Conservation (phyloP, 306 rosid species). For the Dalbergia cultrata region DNA sequence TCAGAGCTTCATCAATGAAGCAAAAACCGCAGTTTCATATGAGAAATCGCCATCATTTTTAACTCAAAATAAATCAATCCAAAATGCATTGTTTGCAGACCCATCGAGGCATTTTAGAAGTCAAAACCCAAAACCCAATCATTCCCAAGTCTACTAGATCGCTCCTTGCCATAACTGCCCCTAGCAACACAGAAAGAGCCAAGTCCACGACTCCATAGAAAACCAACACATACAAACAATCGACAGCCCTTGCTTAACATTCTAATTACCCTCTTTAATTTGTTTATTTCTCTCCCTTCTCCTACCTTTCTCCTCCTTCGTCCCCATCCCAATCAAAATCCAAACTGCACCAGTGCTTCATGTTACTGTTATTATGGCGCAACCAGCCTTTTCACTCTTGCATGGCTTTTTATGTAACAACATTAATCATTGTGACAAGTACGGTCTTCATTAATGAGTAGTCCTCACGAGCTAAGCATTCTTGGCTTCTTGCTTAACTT, state of each 20-base stretch:
- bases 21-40: too few relatives aligned
- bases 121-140: slow-evolving; percentile 32
- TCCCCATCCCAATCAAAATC: background rate
- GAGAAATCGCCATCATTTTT: too few relatives aligned
- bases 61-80: too few relatives aligned
- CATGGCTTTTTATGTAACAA: background rate
- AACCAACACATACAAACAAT: background rate
- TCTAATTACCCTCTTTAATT: background rate
- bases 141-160: background rate
- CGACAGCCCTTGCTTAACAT: background rate
- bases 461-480: background rate
- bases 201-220: slow-evolving; percentile 16
- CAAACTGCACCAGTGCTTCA: background rate
- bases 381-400: background rate
- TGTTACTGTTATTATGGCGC: background rate
- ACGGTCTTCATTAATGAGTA: slow-evolving; percentile 4
- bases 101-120: background rate
- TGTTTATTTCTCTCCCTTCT: background rate
- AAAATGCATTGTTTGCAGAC: background rate
- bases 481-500: background rate
- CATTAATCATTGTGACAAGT: slow-evolving; percentile 31
- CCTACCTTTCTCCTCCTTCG: background rate
- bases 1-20: too few relatives aligned
- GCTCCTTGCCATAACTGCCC: background rate
- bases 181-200: background rate